Percentiles rank a stretch among this genome's conserved stretches.
phyloP scores from a whole-genome alignment of 78 protist species.

The Dictyostelium brefeldianum region DNA sequence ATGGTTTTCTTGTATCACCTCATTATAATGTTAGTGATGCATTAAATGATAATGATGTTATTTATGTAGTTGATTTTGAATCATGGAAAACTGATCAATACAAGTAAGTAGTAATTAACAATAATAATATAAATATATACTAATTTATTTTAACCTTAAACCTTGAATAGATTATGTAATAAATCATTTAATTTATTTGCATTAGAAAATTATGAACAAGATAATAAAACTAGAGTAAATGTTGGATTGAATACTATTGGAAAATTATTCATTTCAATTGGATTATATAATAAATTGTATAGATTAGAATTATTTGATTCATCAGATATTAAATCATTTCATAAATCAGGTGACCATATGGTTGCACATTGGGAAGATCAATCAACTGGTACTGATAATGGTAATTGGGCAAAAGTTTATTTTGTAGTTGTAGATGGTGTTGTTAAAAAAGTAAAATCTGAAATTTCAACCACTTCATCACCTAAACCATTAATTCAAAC shows the following conservation, averaged over 20 bases:
- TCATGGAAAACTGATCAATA: conserved; percentile 70
- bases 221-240: background rate
- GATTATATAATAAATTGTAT: background rate
- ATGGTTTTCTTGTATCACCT: conserved; percentile 65
- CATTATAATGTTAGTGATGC: conserved; percentile 46
- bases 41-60: conserved; percentile 7
- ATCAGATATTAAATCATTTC: conserved; percentile 20
- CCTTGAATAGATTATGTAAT: conserved; percentile 43
- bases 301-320: conserved; percentile 65
- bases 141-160: background rate
- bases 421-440: conserved; percentile 17
- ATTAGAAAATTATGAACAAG: conserved; percentile 35
- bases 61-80: conserved; percentile 51
- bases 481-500: conserved; percentile 15
- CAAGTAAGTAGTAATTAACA: conserved; percentile 11
- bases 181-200: conserved; percentile 11
- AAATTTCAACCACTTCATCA: conserved; percentile 12
- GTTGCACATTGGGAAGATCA: conserved; percentile 47
- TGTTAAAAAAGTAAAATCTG: conserved; percentile 14
- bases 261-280: conserved; percentile 36
- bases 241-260: conserved; percentile 43
- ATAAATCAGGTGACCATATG: conserved; percentile 57
- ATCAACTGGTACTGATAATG: background rate
- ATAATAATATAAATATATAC: too few species aligned
- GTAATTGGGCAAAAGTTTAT: background rate